Percentiles rank a stretch among this genome's conserved stretches.
phyloP scores from a whole-genome alignment of 306 rosid genomes.

The Parietaria judaica region DNA sequence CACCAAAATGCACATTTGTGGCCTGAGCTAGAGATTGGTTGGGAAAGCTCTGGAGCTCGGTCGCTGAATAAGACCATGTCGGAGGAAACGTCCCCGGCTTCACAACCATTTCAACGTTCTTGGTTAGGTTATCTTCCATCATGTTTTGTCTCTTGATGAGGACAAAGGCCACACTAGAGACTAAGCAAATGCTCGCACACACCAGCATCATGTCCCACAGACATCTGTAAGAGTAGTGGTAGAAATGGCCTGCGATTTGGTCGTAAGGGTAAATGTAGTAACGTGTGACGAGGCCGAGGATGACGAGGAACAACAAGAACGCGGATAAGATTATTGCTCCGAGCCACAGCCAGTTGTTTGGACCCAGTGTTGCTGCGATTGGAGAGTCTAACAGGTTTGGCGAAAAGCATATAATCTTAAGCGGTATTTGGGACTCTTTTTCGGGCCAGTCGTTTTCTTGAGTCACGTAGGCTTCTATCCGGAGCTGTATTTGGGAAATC shows the following conservation, averaged over 20 bases:
- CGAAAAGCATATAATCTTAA: slow-evolving; percentile 28
- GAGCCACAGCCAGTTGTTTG: slow-evolving; percentile 37
- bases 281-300: slow-evolving; percentile 29
- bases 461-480: slow-evolving; percentile 40
- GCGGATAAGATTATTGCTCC: slow-evolving; percentile 32
- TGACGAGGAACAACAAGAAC: slow-evolving; percentile 28
- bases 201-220: slow-evolving; percentile 40
- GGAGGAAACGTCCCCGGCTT: slow-evolving; percentile 20
- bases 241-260: slow-evolving; percentile 14
- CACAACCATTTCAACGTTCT: slow-evolving; percentile 14
- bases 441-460: slow-evolving; percentile 27
- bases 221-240: slow-evolving; percentile 26
- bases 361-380: slow-evolving; percentile 23
- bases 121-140: slow-evolving; percentile 14
- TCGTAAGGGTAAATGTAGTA: slow-evolving; percentile 33
- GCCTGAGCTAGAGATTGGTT: slow-evolving; percentile 27
- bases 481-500: slow-evolving; percentile 19
- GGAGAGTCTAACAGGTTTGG: slow-evolving; percentile 30
- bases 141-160: slow-evolving; percentile 28
- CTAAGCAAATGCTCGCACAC: slow-evolving; percentile 26
- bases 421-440: slow-evolving; percentile 10
- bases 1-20: slow-evolving; percentile 30
- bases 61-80: slow-evolving; percentile 12
- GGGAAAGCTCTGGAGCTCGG: slow-evolving; percentile 34
- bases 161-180: slow-evolving; percentile 24